phyloP scores from a whole-genome alignment of 768 basidiomycete genomes.

The Mycena kentingensis region DNA sequence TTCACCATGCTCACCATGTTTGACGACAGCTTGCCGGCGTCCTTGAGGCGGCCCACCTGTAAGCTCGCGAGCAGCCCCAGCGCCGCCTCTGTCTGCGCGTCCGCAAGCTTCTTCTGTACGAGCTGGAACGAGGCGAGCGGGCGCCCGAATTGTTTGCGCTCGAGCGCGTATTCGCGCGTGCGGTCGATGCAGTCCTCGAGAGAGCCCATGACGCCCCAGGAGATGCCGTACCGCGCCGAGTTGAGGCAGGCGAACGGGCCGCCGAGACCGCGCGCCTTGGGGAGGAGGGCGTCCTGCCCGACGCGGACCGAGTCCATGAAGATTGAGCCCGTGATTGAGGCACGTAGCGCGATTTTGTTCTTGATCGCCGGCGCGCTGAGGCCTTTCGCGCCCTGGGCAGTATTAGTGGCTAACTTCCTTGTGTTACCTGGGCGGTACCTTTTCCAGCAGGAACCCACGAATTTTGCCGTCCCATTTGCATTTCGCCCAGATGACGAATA shows the following conservation, averaged over 20 bases:
- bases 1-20: slow-evolving; percentile 97
- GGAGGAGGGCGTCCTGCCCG: slow-evolving; percentile 72
- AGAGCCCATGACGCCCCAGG: slow-evolving; percentile 96
- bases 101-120: slow-evolving; percentile 96
- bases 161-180: slow-evolving; percentile 82
- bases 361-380: slow-evolving; percentile 85
- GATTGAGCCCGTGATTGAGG: slow-evolving; percentile 80
- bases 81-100: slow-evolving; percentile 85
- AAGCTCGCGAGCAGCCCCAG: slow-evolving; percentile 76
- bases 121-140: slow-evolving; percentile 95
- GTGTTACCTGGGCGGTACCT: slow-evolving; percentile 49
- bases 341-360: slow-evolving; percentile 90
- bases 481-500: slow-evolving; percentile 92
- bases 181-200: slow-evolving; percentile 86
- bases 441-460: slow-evolving; percentile 89
- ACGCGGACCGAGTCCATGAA: slow-evolving; percentile 92
- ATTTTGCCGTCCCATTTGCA: slow-evolving; percentile 94
- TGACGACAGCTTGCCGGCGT: slow-evolving; percentile 66
- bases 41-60: slow-evolving; percentile 88
- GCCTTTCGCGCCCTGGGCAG: slow-evolving; percentile 70
- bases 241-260: slow-evolving; percentile 93
- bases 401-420: neutral
- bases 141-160: slow-evolving; percentile 86
- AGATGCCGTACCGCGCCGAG: slow-evolving; percentile 84
- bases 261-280: slow-evolving; percentile 73